Evolutionary conservation across 2,329 filamentous ascomycete species (phyloP).

Genomic region (Cyphellophora europaea): DNA sequence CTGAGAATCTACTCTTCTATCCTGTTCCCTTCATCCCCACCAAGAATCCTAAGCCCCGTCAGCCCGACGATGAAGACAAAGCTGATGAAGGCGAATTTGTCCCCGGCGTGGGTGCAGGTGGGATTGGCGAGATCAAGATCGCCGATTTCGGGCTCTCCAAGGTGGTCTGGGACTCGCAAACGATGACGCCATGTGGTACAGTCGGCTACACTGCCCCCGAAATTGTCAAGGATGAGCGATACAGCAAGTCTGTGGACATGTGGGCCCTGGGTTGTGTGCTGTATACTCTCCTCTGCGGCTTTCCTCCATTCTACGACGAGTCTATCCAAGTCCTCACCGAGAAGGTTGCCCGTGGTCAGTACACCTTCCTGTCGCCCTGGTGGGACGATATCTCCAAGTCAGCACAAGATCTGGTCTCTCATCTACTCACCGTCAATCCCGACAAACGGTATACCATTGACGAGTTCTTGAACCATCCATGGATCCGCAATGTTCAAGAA

Average conservation of each 20-base stretch:
- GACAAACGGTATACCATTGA: conserved; percentile 90
- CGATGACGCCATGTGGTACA: conserved; percentile 98
- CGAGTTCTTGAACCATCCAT: conserved; percentile 89
- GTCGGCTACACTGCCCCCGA: conserved; percentile 99
- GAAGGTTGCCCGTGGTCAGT: conserved; percentile 93
- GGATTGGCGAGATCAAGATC: conserved; percentile 93
- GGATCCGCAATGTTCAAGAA: conserved; percentile 68
- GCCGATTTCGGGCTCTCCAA: conserved; percentile 97
- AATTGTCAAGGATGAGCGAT: conserved; percentile 97
- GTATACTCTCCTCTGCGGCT: conserved; percentile 93
- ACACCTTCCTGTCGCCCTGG: conserved; percentile 96
- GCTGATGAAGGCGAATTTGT: conserved; percentile 92
- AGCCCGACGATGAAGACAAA: conserved; percentile 92
- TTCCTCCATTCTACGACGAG: conserved; percentile 94
- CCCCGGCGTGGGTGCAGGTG: conserved; percentile 69
- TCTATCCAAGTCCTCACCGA: conserved; percentile 95
- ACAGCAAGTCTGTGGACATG: conserved; percentile 99
- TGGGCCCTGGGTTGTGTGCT: conserved; percentile 96
- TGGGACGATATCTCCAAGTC: conserved; percentile 98
- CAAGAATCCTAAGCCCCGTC: conserved; percentile 68
- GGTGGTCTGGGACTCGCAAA: conserved; percentile 95
- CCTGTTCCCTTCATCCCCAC: conserved; percentile 74
- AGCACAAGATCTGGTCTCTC: conserved; percentile 86
- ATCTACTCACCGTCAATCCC: conserved; percentile 87
- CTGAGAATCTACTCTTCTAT: conserved; percentile 86